Evolutionary conservation across 306 rosid species (phyloP), one percentile per base, ranked within the genome.

Genomic region (Rosa persica): DNA sequence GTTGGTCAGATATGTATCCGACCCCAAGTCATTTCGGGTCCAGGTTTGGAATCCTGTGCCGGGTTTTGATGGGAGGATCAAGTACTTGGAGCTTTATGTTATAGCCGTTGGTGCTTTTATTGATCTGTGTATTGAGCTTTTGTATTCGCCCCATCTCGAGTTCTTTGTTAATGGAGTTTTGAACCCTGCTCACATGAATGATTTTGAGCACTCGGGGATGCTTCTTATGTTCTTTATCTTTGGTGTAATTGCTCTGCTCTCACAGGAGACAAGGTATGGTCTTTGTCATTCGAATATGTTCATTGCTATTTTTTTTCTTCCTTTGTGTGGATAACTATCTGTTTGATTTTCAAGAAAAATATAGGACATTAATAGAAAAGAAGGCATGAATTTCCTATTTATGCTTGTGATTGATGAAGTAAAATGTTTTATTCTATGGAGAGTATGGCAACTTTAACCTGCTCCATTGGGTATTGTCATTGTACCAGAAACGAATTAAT

Each of bases 151-250:
- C 6, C 98, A 95, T 77, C 90, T 93, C 80, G 89, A 81, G 89
- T 89, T 93, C 78, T 84, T 90, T 79, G 96, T 90, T 30, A 61
- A 78, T 70, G 97, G 93, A 39, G 90, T 89, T 54, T 81, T 93
- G 81, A 95, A 95, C 83, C 99, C 97, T 20, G 78, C 86, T 61
- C 99, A 93, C 67, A 90, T 95, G 98, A 95, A 95, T 81, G 88
- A 95, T 82, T 93, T 95, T 67, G 99, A 95, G 89, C 98, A 95
- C 81, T 83, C 97, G 0, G 98, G 96, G 80, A 95, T 95, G 98
- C 99, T 95, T 85, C 90, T 96, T 34, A 96, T 91, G 99, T 96
- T 96, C 82, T 96, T 96, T 52, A 78, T 96, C 86, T 96, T 93
- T 38, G 88, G 99, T 34, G 78, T 89, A 70, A 77, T 88, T 62